Base-by-base conservation (phyloP, 148 eudicot genomes). In the Salicornia ramosissima region DNA sequence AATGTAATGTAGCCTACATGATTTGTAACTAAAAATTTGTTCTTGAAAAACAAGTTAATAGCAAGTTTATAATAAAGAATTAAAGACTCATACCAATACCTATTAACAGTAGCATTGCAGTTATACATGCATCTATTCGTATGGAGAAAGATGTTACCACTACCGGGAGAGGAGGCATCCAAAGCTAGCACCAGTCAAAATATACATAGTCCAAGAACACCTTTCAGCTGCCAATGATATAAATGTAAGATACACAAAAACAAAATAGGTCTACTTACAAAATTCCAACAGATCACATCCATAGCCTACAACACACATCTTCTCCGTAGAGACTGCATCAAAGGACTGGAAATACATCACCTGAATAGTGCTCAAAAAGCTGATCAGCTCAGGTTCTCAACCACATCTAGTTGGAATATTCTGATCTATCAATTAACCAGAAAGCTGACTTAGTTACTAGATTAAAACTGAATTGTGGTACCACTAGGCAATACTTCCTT, bases 401-500 rank as follows among this genome's bases (percentile, higher is more conserved):
- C 86, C 79, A 83, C 86, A 87, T 78, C 85, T 86, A 83, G 83
- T 82, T 79, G 85, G 78, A 85, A 83, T 73, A 84, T 72, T 84
- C 74, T 83, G 79, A 90, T 90, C 94, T 86, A 93, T 56, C 86
- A 85, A 82, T 85, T 83, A 82, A 85, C 75, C 85, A 90, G 79
- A 88, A 88, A 90, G 75, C 49, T 64, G 60, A 80, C 84, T 92
- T 86, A 88, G 94, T 81, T 76, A 74, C 73, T 82, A 78, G 54
- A 65, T 56, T 46, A 80, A 60, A 64, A 63, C 40, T 56, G 21
- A 11, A 64, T 21, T 61, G 70, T 52, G 21, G 56, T 70, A 64
- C 56, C 80, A 77, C 64, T 80, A 66, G 45, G 59, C 14, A 58
- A 45, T 56, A 73, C 69, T 61, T 66, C 58, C 76, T 65, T 49